Evolutionary conservation across 306 rosid species (phyloP).

Genomic region (Oemleria cerasiformis): DNA sequence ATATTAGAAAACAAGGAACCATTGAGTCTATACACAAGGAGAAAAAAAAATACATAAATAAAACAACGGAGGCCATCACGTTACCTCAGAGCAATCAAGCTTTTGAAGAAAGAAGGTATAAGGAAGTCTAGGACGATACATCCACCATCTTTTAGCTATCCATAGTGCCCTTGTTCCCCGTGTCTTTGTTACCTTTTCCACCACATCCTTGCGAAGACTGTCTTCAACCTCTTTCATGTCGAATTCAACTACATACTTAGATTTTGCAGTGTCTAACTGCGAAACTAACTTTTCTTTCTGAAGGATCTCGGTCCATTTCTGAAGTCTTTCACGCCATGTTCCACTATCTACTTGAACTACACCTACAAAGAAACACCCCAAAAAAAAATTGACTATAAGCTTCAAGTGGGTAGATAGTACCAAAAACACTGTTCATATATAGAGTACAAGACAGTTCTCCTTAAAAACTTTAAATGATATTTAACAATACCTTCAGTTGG

Average conservation of each 20-base stretch:
- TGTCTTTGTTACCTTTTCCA: slow-evolving; percentile 52
- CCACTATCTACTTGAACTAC: slow-evolving; percentile 44
- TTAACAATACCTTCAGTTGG: slow-evolving; percentile 15
- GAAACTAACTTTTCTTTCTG: slow-evolving; percentile 58
- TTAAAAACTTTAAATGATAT: slow-evolving; percentile 19
- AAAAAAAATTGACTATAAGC: slow-evolving; percentile 14
- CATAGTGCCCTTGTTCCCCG: slow-evolving; percentile 78
- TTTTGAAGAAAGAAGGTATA: slow-evolving; percentile 84
- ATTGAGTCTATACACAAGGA: slow-evolving; percentile 11
- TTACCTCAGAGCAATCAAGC: slow-evolving; percentile 91
- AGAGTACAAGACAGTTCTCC: slow-evolving; percentile 16
- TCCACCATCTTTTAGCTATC: slow-evolving; percentile 99
- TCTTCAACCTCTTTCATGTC: slow-evolving; percentile 99
- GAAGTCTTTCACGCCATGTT: slow-evolving; percentile 85
- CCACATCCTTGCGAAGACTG: slow-evolving; percentile 86
- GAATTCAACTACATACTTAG: slow-evolving; percentile 79
- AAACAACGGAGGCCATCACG: slow-evolving; percentile 11
- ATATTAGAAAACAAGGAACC: slow-evolving; percentile 14
- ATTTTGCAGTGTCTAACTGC: slow-evolving; percentile 56
- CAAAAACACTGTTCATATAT: slow-evolving; percentile 1
- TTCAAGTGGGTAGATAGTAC: slow-evolving; percentile 18
- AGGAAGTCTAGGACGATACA: slow-evolving; percentile 88
- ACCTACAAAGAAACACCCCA: slow-evolving; percentile 37
- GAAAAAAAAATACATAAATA: slow-evolving; percentile 14
- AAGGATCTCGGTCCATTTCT: slow-evolving; percentile 74